Base-by-base conservation (phyloP, 441 rosid genomes). In the Corymbia calophylla region DNA sequence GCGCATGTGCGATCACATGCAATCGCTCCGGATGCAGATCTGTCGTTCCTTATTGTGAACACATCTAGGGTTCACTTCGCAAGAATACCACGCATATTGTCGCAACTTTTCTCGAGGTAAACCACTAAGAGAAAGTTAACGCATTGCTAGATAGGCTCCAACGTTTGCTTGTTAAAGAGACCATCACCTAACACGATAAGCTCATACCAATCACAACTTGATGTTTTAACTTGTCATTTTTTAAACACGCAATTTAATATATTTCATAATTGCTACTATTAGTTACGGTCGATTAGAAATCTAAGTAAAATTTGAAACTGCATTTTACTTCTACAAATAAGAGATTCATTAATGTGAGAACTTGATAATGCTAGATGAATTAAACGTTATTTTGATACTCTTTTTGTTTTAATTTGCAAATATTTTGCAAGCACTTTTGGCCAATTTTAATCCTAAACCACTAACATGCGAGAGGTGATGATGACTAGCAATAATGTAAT, bases 331-430 rank as follows among this genome's bases (percentile, higher is more conserved):
- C 0, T 32, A 0, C 1, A 0, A 32, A 70, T 6, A 2, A 18
- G 14, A 66, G 39, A n/a, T 66, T 66, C 11, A 16, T 66, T 0
- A 1, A 66, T n/a, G 29, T 3, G 31, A 16, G 5, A 0, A 8
- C 21, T 64, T n/a, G 35, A 64, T 68, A 9, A 68, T 1, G 16
- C 0, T 73, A 3, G 0, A 11, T 73, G 0, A 39, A 73, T 6
- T 12, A 11, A 21, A 15, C 8, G 3, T 3, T 0, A n/a, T 62
- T 7, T n/a, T 0, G 10, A 7, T 64, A 64, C 16, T 0, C 16
- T 8, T n/a, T 66, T 39, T 66, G n/a, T 5, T 66, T 66, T n/a
- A 66, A 15, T 66, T 66, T 66, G 73, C n/a, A 66, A 66, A n/a
- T 64, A n/a, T 15, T 64, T 29, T 0, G 14, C 64, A 58, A 58